Evolutionary conservation across 2,329 filamentous ascomycete genomes (phyloP), one percentile per base, ranked within the genome.

Genomic region (Ascomycota sp.): DNA sequence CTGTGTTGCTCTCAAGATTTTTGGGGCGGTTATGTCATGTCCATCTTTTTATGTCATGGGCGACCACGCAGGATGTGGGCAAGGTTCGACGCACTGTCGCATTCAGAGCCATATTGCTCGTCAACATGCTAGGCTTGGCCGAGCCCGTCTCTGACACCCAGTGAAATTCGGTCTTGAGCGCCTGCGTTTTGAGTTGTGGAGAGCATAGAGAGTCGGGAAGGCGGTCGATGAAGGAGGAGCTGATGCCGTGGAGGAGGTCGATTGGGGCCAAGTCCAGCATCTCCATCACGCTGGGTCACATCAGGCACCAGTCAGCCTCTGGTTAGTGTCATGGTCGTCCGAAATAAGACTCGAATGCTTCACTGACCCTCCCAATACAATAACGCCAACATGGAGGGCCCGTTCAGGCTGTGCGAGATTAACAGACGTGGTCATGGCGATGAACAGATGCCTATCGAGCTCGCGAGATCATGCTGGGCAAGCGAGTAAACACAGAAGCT

Each of bases 241-340:
- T 40, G 3, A 48, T 2, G 1, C 33, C 35, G 16, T 44, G 27
- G 12, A 55, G 32, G 6, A 50, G 35, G 9, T 54, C 51, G 10
- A 55, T 39, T 1, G 49, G 50, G 3, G 48, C 52, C 3, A 54
- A 44, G n/a, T 55, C 51, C 2, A 55, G 43, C 6, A 50, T 37
- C 29, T 55, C 52, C 1, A 47, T 54, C 6, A 40, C 30, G 26
- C 48, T 55, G 36, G 16, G 16, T 21, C 16, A 21, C 16, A 21
- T 21, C 16, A 21, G 16, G 16, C 16, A 11, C 27, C 27, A 9
- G 27, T 27, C 27, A 27, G 27, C 27, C 27, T 27, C 16, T 21
- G 16, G 16, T 21, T 5, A 21, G 16, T 5, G 16, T 21, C 16
- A 21, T 21, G 16, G 16, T 21, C 16, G 16, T 5, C 16, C n/a